Conservation (phyloP, 768 basidiomycete species). For the Leccinum ochraceum region DNA sequence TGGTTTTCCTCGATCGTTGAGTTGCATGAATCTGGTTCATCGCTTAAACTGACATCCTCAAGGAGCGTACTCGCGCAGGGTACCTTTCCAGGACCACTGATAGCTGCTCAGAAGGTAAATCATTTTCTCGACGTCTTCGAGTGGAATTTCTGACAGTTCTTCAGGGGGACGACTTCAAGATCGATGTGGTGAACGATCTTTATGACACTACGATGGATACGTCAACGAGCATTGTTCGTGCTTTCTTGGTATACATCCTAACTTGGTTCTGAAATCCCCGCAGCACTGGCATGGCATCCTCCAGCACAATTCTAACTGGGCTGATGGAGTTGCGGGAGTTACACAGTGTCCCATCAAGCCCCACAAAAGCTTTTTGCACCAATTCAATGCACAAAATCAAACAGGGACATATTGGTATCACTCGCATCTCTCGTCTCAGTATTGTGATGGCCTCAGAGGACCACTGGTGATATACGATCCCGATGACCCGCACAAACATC, state of each 20-base stretch:
- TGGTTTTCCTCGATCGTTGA: conserved; percentile 43
- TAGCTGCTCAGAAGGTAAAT: conserved; percentile 38
- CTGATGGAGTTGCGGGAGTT: conserved; percentile 46
- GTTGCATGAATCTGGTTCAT: conserved; percentile 12
- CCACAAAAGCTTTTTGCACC: conserved; percentile 20
- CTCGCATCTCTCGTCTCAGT: conserved; percentile 40
- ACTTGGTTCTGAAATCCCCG: neutral
- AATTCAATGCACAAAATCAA: conserved; percentile 24
- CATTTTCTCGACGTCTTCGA: neutral
- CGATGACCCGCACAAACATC: conserved; percentile 36
- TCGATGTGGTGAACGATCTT: conserved; percentile 49
- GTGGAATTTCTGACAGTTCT: conserved; percentile 13
- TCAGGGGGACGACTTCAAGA: conserved; percentile 37
- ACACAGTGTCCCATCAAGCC: conserved; percentile 34
- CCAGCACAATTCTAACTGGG: conserved; percentile 44
- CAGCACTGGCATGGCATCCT: conserved; percentile 61
- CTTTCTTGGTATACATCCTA: neutral
- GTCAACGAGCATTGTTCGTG: conserved; percentile 50
- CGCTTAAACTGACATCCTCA: conserved; percentile 2
- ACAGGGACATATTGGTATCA: conserved; percentile 39
- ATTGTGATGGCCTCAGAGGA: conserved; percentile 32
- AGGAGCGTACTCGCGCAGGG: conserved; percentile 45
- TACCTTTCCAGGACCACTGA: conserved; percentile 45
- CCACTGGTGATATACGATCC: conserved; percentile 44
- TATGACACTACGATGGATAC: conserved; percentile 49